Evolutionary conservation across 2,329 filamentous ascomycete species (phyloP).

Genomic region (Pseudogymnoascus sp.): DNA sequence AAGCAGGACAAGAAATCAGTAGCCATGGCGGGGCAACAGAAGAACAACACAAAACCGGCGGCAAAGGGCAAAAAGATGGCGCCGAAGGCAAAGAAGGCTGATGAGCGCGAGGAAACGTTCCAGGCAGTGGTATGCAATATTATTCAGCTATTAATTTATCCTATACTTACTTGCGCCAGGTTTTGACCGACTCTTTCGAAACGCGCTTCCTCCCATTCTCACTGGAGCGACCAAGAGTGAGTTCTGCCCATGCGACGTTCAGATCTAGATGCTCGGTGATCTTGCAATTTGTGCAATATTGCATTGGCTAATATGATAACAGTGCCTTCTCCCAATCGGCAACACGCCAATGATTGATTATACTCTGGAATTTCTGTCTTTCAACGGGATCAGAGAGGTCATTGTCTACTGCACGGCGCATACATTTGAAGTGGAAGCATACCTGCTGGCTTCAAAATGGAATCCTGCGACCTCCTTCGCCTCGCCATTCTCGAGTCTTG

Average conservation of each 20-base stretch:
- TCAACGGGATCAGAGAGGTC: slow-evolving; percentile 89
- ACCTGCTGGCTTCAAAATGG: slow-evolving; percentile 75
- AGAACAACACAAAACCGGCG: slow-evolving; percentile 11
- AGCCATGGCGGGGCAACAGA: slow-evolving; percentile 8
- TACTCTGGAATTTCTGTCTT: slow-evolving; percentile 89
- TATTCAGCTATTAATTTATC: neutral
- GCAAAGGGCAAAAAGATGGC: slow-evolving; percentile 25
- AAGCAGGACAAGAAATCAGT: slow-evolving; percentile 7
- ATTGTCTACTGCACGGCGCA: slow-evolving; percentile 88
- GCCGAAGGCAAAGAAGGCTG: slow-evolving; percentile 21
- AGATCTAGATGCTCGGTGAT: neutral
- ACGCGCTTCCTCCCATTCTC: slow-evolving; percentile 86
- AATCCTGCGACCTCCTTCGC: slow-evolving; percentile 55
- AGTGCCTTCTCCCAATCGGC: slow-evolving; percentile 88
- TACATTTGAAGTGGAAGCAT: slow-evolving; percentile 76
- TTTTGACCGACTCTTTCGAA: slow-evolving; percentile 92
- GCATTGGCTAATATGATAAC: slow-evolving; percentile 22
- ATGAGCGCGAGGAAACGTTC: slow-evolving; percentile 30
- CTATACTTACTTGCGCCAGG: slow-evolving; percentile 38
- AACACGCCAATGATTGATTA: slow-evolving; percentile 96
- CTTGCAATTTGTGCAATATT: neutral
- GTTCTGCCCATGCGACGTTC: slow-evolving; percentile 24
- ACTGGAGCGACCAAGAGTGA: slow-evolving; percentile 75
- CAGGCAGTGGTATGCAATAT: slow-evolving; percentile 29
- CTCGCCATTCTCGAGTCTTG: slow-evolving; percentile 66